Evolutionary conservation across 305 asterid genomes (phyloP).

Genomic region (Fraxinus latifolia): DNA sequence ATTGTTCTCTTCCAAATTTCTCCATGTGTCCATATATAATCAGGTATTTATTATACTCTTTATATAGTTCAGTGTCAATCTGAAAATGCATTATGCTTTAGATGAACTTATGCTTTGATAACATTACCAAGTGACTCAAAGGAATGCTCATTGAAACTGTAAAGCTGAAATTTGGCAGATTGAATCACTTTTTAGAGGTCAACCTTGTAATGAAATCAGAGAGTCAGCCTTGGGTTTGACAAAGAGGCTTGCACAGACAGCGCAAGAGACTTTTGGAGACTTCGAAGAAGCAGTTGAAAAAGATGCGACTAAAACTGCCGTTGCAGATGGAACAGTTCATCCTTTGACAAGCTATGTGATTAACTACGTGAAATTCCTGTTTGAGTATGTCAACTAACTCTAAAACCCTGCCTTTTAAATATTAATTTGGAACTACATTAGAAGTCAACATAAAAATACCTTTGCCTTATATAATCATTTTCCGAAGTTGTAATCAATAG

Average conservation of each 20-base stretch:
- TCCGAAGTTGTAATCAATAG: not conserved
- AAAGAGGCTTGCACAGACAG: constrained; percentile 92
- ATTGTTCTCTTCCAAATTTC: not conserved
- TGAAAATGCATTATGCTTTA: constrained; percentile 12
- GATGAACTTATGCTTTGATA: constrained; percentile 13
- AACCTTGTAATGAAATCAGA: constrained; percentile 79
- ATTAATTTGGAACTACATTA: not conserved
- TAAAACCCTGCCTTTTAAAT: constrained; percentile 2
- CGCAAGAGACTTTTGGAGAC: constrained; percentile 93
- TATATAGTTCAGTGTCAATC: constrained; percentile 8
- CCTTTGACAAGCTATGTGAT: constrained; percentile 98
- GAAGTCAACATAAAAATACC: not conserved
- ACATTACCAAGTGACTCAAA: constrained; percentile 6
- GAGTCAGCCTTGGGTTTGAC: constrained; percentile 92
- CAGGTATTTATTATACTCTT: not conserved
- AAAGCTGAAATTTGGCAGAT: constrained; percentile 47
- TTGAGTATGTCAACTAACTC: constrained; percentile 65
- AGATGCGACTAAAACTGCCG: constrained; percentile 97
- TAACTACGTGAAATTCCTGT: constrained; percentile 90
- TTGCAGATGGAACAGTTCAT: constrained; percentile 95
- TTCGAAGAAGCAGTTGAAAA: constrained; percentile 98
- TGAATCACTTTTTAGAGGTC: constrained; percentile 75
- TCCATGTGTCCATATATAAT: constrained; percentile 1
- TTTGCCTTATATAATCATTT: not conserved
- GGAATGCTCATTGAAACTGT: constrained; percentile 3